Percentiles rank a stretch among this genome's conserved stretches.
These are phyloP conservation scores for Sporothrix mexicana DNA, from an alignment of 2,329 filamentous ascomycete genomes.

Conservation along the genomic window DNA sequence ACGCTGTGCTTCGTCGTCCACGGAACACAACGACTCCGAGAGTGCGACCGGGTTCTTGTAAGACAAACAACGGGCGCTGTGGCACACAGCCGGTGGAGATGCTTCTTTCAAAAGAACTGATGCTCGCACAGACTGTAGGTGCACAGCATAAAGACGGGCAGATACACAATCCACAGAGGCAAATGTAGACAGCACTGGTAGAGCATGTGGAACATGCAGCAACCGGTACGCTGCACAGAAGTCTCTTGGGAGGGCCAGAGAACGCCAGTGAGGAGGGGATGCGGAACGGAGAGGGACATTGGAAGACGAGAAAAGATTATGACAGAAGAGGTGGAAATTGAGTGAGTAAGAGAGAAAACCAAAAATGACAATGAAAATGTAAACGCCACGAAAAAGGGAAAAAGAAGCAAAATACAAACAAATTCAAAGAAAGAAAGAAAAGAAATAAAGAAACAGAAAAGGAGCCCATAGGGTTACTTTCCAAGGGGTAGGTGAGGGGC, in stretches of 20 bases:
- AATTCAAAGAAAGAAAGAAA: background rate
- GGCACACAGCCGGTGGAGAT: slow-evolving; percentile 50
- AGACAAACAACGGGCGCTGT: slow-evolving; percentile 55
- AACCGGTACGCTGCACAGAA: background rate
- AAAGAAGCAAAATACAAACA: background rate
- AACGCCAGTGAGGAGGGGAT: background rate
- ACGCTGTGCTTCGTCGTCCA: slow-evolving; percentile 48
- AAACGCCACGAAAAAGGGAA: background rate
- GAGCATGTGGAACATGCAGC: slow-evolving; percentile 11
- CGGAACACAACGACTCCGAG: slow-evolving; percentile 44
- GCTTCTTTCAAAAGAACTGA: slow-evolving; percentile 37
- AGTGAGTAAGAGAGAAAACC: no score
- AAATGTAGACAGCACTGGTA: slow-evolving; percentile 19
- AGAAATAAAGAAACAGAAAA: background rate
- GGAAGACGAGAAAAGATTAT: background rate
- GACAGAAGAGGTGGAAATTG: background rate
- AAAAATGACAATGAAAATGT: background rate
- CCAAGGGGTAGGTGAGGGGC: slow-evolving; percentile 2
- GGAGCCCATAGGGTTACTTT: background rate
- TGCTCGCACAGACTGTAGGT: slow-evolving; percentile 15
- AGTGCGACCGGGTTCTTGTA: slow-evolving; percentile 45
- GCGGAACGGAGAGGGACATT: background rate
- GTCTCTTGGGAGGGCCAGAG: background rate
- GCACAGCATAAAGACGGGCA: slow-evolving; percentile 20
- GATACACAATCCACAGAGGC: slow-evolving; percentile 24